Base-by-base conservation (phyloP, 176 grass and related monocot species). In the Oryza nivara region DNA sequence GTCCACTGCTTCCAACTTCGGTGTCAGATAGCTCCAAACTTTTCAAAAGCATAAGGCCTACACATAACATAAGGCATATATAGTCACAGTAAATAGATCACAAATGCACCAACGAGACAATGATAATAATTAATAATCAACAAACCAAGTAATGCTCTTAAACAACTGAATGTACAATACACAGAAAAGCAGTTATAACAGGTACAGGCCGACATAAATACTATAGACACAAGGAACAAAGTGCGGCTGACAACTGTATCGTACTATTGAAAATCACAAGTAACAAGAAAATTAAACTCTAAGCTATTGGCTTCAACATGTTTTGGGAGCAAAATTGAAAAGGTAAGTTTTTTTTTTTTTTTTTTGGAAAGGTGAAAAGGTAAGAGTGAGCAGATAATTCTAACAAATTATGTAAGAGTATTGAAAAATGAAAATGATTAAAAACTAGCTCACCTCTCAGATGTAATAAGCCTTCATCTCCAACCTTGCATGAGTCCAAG, bases 401-500 rank as follows among this genome's bases (percentile, higher is more conserved):
- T 45, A 30, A 68, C 66, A 51, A 48, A 65, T 79, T 19, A 4
- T 80, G 28, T 20, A 80, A 66, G 22, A 85, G 61, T 34, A 34
- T 48, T 0, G 66, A 78, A 40, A 67, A 34, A 40, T 0, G 66
- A 78, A 40, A 67, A 6, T 56, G 25, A 11, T 54, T 11, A 54
- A 67, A 76, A 64, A 81, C 49, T 35, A 78, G 48, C 68, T 87
- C 74, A 94, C 96, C 89, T 85, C 94, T 98, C 67, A 98, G 78
- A 74, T 95, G 83, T 68, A 84, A 52, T 75, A 98, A 73, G 56
- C 96, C 96, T 86, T 92, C 83, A 74, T 92, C 93, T n/a, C 89
- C 85, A 81, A 95, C 80, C 83, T 90, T 98, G 88, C 96, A 98
- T 52, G 96, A 95, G 87, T 98, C 96, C 81, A 98, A 92, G 77